Evolutionary conservation across 139 green algal genomes (phyloP).

Genomic region (Chlamydomonas urium): DNA sequence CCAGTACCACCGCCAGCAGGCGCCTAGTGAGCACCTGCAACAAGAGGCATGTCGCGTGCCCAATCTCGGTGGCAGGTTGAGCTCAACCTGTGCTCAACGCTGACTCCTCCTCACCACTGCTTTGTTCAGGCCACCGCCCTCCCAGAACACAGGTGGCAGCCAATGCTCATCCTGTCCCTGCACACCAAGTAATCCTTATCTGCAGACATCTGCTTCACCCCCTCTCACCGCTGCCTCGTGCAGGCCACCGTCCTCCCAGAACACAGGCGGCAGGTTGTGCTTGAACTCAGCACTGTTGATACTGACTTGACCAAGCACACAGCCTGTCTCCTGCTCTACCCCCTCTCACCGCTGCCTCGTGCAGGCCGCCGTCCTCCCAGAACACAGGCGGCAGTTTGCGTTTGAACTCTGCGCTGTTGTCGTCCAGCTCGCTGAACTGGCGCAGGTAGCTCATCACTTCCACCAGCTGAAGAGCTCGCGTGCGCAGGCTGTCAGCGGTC

Average conservation of each 20-base stretch:
- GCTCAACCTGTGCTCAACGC: background rate
- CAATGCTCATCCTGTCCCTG: too few relatives aligned
- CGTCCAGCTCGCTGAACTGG: conserved; percentile 14
- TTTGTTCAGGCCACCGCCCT: background rate
- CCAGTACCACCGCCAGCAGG: conserved; percentile 2
- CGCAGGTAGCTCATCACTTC: conserved; percentile 13
- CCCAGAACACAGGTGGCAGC: background rate
- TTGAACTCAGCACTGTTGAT: background rate
- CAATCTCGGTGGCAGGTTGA: too few relatives aligned
- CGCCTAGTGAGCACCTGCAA: background rate
- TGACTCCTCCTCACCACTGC: background rate
- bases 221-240: conserved; percentile 8
- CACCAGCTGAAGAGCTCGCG: conserved; percentile 10
- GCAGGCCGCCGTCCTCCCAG: conserved; percentile 15
- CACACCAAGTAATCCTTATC: background rate
- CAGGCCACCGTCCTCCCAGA: background rate
- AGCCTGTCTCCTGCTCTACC: too few relatives aligned
- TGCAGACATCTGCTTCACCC: background rate
- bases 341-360: conserved; percentile 18
- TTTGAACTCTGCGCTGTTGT: background rate
- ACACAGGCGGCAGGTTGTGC: conserved; percentile 1
- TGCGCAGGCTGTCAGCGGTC: conserved; percentile 20
- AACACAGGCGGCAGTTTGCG: conserved; percentile 6
- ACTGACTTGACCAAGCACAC: too few relatives aligned
- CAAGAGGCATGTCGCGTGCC: too few relatives aligned